A percentile compares a stretch with the other conserved stretches of the same genome.
Conservation (phyloP, 768 basidiomycete genomes). For the Multifurca ochricompacta region DNA sequence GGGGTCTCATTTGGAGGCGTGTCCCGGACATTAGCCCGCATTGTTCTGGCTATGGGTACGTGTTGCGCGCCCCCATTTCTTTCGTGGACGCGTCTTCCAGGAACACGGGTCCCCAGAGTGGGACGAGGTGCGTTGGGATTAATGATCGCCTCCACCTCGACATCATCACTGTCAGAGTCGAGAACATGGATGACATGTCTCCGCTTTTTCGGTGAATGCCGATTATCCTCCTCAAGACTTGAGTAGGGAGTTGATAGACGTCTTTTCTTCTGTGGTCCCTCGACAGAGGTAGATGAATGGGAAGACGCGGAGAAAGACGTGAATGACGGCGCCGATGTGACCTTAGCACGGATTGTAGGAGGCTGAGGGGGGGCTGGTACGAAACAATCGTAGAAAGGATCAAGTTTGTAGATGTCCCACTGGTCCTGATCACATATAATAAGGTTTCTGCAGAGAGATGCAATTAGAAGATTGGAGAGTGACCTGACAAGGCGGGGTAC, state of each 20-base stretch:
- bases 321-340: slow-evolving; percentile 7
- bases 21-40: neutral
- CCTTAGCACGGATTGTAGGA: slow-evolving; percentile 25
- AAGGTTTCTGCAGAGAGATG: slow-evolving; percentile 32
- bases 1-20: neutral
- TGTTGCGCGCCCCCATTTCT: slow-evolving; percentile 1
- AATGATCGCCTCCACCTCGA: slow-evolving; percentile 44
- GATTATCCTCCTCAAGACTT: slow-evolving; percentile 9
- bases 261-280: slow-evolving; percentile 3
- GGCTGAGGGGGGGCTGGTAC: slow-evolving; percentile 32
- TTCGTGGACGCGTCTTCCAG: slow-evolving; percentile 13
- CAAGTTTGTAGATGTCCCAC: slow-evolving; percentile 83
- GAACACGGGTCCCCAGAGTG: slow-evolving; percentile 12
- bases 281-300: slow-evolving; percentile 5
- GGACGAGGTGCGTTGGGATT: slow-evolving; percentile 22
- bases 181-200: slow-evolving; percentile 16
- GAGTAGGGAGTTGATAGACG: slow-evolving; percentile 15
- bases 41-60: neutral
- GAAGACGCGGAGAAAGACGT: slow-evolving; percentile 12
- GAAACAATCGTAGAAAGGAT: slow-evolving; percentile 61
- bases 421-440: slow-evolving; percentile 60
- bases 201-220: slow-evolving; percentile 14
- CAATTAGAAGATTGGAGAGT: neutral
- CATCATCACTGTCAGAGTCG: slow-evolving; percentile 29
- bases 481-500: slow-evolving; percentile 34